Evolutionary conservation across 148 eudicot genomes (phyloP).

Genomic region (Cornus florida): DNA sequence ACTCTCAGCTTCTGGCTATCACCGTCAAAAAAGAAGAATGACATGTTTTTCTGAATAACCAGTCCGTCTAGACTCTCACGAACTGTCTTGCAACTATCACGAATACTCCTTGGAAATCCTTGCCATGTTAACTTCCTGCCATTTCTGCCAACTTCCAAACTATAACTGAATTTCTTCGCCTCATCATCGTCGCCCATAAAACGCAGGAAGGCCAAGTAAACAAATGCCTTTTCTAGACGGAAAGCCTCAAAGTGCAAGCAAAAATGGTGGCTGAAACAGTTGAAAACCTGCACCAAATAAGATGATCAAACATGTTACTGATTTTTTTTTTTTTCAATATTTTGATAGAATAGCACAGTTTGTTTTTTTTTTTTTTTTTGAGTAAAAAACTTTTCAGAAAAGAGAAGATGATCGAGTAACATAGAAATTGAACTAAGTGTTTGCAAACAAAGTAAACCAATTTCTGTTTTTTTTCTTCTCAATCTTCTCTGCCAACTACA

Average conservation of each 20-base stretch:
- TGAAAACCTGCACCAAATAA: constrained; percentile 9
- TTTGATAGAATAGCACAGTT: no score
- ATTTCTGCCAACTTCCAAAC: constrained; percentile 28
- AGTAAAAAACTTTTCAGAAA: no score
- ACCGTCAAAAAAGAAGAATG: constrained; percentile 30
- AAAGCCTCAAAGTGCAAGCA: constrained; percentile 38
- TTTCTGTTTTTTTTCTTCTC: no score
- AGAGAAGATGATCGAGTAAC: no score
- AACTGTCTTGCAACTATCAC: constrained; percentile 32
- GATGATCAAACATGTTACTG: no score
- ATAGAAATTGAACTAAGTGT: no score
- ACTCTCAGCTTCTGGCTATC: constrained; percentile 25
- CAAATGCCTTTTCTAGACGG: constrained; percentile 26
- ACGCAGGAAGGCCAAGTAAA: constrained; percentile 29
- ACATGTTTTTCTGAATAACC: constrained; percentile 27
- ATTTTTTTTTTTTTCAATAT: no score
- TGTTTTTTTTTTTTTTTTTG: no score
- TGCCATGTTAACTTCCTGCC: constrained; percentile 28
- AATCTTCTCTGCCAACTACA: no score
- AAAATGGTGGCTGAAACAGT: constrained; percentile 30
- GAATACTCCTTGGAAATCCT: constrained; percentile 34
- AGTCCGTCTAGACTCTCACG: constrained; percentile 32
- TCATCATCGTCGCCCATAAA: constrained; percentile 37
- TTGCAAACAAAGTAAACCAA: no score
- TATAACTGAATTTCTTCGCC: constrained; percentile 34